phyloP scores from a whole-genome alignment of 2,329 filamentous ascomycete species.

The Colletotrichum tropicale region DNA sequence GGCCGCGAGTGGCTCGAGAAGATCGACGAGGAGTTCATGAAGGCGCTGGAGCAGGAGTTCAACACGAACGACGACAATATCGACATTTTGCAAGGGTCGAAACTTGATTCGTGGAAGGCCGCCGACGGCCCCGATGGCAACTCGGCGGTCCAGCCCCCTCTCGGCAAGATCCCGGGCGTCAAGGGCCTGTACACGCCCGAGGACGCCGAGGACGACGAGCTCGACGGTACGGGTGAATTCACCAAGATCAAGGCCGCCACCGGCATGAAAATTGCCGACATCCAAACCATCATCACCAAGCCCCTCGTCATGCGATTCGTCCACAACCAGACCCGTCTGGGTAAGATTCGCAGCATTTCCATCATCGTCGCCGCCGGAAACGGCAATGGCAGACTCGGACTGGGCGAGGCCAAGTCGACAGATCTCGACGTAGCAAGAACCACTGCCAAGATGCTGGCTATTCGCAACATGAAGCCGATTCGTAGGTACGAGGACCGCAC shows the following conservation, averaged over 20 bases:
- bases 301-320: conserved; percentile 76
- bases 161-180: conserved; percentile 60
- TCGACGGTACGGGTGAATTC: conserved; percentile 56
- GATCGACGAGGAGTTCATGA: conserved; percentile 28
- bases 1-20: conserved; percentile 10
- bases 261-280: conserved; percentile 56
- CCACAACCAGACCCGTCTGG: conserved; percentile 92
- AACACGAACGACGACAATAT: conserved; percentile 29
- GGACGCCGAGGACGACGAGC: conserved; percentile 54
- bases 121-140: conserved; percentile 36
- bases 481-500: conserved; percentile 90
- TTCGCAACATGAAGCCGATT: conserved; percentile 93
- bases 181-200: conserved; percentile 53
- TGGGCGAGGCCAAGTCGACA: conserved; percentile 88
- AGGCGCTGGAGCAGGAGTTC: conserved; percentile 25
- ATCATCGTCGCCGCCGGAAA: conserved; percentile 86
- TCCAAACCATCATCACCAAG: conserved; percentile 68
- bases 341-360: conserved; percentile 83
- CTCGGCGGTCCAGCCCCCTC: conserved; percentile 51
- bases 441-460: conserved; percentile 81
- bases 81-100: conserved; percentile 27
- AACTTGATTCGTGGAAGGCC: conserved; percentile 35
- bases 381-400: conserved; percentile 80
- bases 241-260: conserved; percentile 59
- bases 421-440: conserved; percentile 70